phyloP scores from a whole-genome alignment of 2,329 filamentous ascomycete genomes.

The Beauveria australis region DNA sequence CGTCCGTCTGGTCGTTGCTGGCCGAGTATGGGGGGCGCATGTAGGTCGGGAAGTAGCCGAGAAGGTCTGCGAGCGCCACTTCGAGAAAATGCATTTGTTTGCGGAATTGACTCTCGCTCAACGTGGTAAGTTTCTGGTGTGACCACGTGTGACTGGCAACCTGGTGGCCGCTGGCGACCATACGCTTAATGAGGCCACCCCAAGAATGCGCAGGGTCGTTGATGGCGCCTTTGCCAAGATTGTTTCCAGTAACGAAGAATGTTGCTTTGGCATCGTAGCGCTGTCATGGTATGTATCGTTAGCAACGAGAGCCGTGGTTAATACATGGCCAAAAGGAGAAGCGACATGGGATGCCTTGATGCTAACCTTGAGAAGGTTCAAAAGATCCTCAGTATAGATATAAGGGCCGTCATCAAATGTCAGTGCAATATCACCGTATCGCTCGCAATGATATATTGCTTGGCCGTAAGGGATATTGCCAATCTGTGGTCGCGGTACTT shows the following conservation, averaged over 20 bases:
- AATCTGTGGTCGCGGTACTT: constrained; percentile 41
- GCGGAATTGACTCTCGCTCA: constrained; percentile 25
- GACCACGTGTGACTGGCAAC: constrained; percentile 47
- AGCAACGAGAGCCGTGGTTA: neutral
- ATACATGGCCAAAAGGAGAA: too few relatives aligned
- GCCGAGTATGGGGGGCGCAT: constrained; percentile 40
- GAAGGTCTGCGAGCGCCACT: constrained; percentile 31
- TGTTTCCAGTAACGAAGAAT: constrained; percentile 28
- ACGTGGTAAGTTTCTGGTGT: constrained; percentile 33
- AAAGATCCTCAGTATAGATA: constrained; percentile 31
- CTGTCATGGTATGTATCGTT: constrained; percentile 11
- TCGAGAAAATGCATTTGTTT: constrained; percentile 36
- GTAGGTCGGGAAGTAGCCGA: constrained; percentile 34
- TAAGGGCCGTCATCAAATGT: constrained; percentile 41
- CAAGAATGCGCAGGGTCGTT: constrained; percentile 29
- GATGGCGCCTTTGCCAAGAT: constrained; percentile 33
- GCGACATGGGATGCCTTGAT: neutral
- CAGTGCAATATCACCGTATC: constrained; percentile 31
- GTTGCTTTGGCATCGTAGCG: constrained; percentile 29
- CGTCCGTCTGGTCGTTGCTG: constrained; percentile 31
- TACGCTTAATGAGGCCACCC: constrained; percentile 32
- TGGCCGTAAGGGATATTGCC: constrained; percentile 50
- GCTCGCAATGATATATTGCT: constrained; percentile 33
- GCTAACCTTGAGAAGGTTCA: constrained; percentile 27
- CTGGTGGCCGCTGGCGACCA: constrained; percentile 49